Evolutionary conservation across 73 alveolate genomes (phyloP).

Genomic region (Paramecium biaurelia): DNA sequence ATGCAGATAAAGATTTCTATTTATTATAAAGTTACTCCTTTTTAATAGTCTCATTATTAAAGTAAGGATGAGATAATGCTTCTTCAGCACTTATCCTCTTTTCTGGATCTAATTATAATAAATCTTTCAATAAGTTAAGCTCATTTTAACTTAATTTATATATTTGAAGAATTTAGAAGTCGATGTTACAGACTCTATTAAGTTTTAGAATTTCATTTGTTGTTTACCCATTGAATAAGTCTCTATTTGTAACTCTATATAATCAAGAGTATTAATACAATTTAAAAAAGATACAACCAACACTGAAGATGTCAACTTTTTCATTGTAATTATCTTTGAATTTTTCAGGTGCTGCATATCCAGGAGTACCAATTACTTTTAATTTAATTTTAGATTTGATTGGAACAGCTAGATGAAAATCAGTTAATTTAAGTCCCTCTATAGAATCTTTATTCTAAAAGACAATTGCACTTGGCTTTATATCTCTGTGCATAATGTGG

Average conservation of each 20-base stretch:
- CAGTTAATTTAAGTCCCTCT: not conserved
- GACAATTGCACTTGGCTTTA: not conserved
- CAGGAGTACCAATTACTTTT: not conserved
- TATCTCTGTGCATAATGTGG: not conserved
- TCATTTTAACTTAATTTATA: not conserved
- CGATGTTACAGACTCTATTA: not conserved
- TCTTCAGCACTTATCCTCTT: conserved; percentile 68
- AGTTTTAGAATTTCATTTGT: not conserved
- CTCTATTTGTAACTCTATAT: not conserved
- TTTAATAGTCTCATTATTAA: conserved; percentile 14
- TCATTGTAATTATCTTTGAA: conserved; percentile 14
- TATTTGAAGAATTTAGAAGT: not conserved
- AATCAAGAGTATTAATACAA: not conserved
- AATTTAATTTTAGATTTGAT: not conserved
- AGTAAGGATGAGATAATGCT: conserved; percentile 79
- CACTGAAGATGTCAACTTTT: not conserved
- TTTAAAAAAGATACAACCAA: conserved; percentile 21
- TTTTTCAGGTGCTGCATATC: conserved; percentile 27
- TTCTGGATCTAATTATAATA: conserved; percentile 71
- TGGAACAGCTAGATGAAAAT: not conserved
- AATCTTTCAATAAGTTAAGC: conserved; percentile 66
- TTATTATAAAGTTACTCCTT: not conserved
- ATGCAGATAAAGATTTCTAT: not conserved
- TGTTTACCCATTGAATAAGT: not conserved
- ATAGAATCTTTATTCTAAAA: not conserved